A percentile compares a stretch with the other conserved stretches of the same genome.
phyloP scores from a whole-genome alignment of 768 basidiomycete genomes.

The Boletus vermiculosoides region DNA sequence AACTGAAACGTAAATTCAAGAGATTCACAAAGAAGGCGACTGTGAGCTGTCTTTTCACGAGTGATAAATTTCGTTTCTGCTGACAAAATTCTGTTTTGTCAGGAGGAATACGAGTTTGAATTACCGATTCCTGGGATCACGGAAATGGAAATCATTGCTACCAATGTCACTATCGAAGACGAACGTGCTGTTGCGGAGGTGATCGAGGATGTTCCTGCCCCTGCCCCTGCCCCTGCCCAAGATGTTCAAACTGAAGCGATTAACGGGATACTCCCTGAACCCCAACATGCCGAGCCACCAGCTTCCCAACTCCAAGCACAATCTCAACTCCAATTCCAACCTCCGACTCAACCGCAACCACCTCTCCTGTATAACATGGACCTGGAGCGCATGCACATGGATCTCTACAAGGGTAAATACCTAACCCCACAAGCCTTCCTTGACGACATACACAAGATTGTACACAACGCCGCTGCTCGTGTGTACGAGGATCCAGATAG shows the following conservation, averaged over 20 bases:
- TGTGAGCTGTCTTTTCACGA: conserved; percentile 45
- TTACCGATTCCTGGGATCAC: conserved; percentile 23
- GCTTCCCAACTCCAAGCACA: conserved; percentile 37
- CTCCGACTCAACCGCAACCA: conserved; percentile 33
- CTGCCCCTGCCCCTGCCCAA: conserved; percentile 11
- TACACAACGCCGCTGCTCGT: conserved; percentile 66
- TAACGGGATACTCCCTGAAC: conserved; percentile 36
- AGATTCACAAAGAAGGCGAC: conserved; percentile 78
- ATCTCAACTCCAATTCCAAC: conserved; percentile 37
- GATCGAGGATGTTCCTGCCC: conserved; percentile 31
- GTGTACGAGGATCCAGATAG: conserved; percentile 68
- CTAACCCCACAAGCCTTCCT: conserved; percentile 88
- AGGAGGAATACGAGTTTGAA: conserved; percentile 78
- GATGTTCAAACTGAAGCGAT: conserved; percentile 35
- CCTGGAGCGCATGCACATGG: conserved; percentile 84
- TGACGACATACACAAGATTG: conserved; percentile 75
- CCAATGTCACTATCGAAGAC: conserved; percentile 38
- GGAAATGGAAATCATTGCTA: conserved; percentile 38
- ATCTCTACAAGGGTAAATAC: conserved; percentile 83
- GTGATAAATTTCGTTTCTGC: background rate
- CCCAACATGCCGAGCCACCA: conserved; percentile 20
- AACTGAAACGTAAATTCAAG: conserved; percentile 91
- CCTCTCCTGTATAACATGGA: conserved; percentile 81
- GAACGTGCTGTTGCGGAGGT: conserved; percentile 46
- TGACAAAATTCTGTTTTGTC: conserved; percentile 10